A percentile compares a stretch with the other conserved stretches of the same genome.
These are phyloP conservation scores for Coprinopsis sp. DNA, from an alignment of 768 basidiomycete genomes.

Conservation along the genomic window DNA sequence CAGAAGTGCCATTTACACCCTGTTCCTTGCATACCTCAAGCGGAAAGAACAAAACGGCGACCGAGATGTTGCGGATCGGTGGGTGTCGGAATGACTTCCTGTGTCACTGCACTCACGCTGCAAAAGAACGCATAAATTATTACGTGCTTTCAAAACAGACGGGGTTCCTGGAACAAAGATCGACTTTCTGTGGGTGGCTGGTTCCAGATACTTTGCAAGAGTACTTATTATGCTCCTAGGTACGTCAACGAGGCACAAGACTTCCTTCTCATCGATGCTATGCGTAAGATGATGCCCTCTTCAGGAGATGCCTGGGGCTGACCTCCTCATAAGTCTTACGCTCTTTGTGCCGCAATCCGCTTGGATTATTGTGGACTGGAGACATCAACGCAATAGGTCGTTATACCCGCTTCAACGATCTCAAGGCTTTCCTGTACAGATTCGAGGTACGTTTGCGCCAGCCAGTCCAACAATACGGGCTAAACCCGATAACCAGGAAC, in stretches of 20 bases:
- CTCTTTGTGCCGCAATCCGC: slow-evolving; percentile 52
- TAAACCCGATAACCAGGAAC: slow-evolving; percentile 7
- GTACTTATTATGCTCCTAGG: slow-evolving; percentile 24
- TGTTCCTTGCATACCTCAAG: slow-evolving; percentile 51
- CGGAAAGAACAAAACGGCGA: slow-evolving; percentile 40
- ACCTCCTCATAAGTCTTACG: slow-evolving; percentile 46
- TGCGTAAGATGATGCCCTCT: slow-evolving; percentile 32
- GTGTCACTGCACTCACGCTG: no score
- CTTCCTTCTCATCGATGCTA: slow-evolving; percentile 59
- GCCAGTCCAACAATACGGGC: neutral
- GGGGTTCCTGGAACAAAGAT: slow-evolving; percentile 39
- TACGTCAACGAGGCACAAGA: slow-evolving; percentile 78
- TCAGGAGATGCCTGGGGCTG: neutral
- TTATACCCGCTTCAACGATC: slow-evolving; percentile 64
- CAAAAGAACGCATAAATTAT: slow-evolving; percentile 48
- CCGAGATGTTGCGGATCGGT: slow-evolving; percentile 59
- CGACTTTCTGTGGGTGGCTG: slow-evolving; percentile 47
- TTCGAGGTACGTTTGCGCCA: slow-evolving; percentile 44
- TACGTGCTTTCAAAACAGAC: slow-evolving; percentile 28
- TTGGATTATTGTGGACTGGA: slow-evolving; percentile 75
- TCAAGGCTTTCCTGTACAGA: slow-evolving; percentile 63
- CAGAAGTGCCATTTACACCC: slow-evolving; percentile 43
- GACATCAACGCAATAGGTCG: slow-evolving; percentile 75
- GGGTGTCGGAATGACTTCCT: no score
- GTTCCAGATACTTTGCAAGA: neutral